These are phyloP conservation scores for Ruellia speciosa DNA, from an alignment of 305 asterid species.

Conservation along the genomic window DNA sequence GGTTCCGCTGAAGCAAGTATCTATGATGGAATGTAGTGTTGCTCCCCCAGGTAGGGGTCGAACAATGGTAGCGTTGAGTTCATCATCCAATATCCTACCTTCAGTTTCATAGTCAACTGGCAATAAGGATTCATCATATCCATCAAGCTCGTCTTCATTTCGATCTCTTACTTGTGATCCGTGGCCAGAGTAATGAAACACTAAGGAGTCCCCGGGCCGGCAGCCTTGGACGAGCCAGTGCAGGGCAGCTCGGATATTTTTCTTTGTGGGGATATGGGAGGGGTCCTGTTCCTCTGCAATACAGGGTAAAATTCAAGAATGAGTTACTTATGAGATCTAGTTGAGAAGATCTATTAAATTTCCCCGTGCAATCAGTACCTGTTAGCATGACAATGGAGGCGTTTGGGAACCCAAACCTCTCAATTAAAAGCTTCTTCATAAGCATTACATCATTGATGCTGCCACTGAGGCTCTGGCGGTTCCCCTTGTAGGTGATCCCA, in stretches of 20 bases:
- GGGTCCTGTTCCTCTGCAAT: slow-evolving; percentile 60
- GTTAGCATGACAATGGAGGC: slow-evolving; percentile 55
- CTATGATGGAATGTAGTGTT: slow-evolving; percentile 61
- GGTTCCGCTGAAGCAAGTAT: slow-evolving; percentile 79
- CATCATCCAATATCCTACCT: slow-evolving; percentile 72
- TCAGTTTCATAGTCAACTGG: slow-evolving; percentile 65
- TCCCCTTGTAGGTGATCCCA: slow-evolving; percentile 52
- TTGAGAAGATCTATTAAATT: neutral
- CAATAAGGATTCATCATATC: slow-evolving; percentile 54
- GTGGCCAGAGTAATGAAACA: slow-evolving; percentile 70
- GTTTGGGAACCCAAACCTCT: slow-evolving; percentile 46
- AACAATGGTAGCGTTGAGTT: slow-evolving; percentile 59
- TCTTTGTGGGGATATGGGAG: slow-evolving; percentile 46
- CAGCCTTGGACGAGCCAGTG: slow-evolving; percentile 65
- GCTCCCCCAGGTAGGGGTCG: slow-evolving; percentile 66
- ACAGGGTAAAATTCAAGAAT: slow-evolving; percentile 3
- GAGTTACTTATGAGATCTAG: neutral
- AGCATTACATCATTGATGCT: slow-evolving; percentile 51
- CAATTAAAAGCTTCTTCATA: slow-evolving; percentile 44
- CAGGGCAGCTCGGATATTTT: slow-evolving; percentile 47
- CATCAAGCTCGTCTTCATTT: slow-evolving; percentile 63
- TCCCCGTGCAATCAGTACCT: slow-evolving; percentile 29
- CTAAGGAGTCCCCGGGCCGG: slow-evolving; percentile 61
- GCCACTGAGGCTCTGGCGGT: slow-evolving; percentile 43
- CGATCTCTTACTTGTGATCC: slow-evolving; percentile 51